A percentile compares a stretch with the other conserved stretches of the same genome.
Conservation (phyloP, 495 filamentous ascomycete genomes). For the Elaphomyces granulatus region DNA sequence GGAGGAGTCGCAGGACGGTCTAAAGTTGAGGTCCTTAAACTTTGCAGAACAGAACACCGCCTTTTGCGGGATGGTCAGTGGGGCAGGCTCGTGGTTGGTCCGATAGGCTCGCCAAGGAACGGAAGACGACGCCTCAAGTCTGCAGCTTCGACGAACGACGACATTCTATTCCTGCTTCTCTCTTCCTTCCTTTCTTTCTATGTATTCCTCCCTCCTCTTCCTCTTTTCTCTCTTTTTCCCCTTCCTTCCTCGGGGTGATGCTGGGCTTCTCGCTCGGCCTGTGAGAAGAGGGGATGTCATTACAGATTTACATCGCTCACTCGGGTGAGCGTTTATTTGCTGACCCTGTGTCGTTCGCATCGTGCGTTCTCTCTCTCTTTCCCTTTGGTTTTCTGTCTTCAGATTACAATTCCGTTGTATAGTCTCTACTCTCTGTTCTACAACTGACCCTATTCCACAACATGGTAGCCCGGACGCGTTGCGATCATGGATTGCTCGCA, state of each 20-base stretch:
- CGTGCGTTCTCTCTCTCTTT: conserved; percentile 35
- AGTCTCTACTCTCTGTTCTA: too few relatives aligned
- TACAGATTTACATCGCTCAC: conserved; percentile 77
- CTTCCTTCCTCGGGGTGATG: conserved; percentile 16
- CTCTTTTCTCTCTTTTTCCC: conserved; percentile 13
- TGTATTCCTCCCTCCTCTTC: conserved; percentile 16
- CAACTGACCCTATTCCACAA: conserved; percentile 5
- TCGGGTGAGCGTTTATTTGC: conserved; percentile 67
- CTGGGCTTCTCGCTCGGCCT: too few relatives aligned
- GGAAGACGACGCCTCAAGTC: background rate
- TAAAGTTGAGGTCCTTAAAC: too few relatives aligned
- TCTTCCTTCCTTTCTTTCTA: conserved; percentile 5
- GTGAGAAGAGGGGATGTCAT: conserved; percentile 47
- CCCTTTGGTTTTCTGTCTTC: too few relatives aligned
- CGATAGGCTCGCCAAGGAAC: too few relatives aligned
- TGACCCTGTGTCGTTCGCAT: conserved; percentile 52
- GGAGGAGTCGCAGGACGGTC: too few relatives aligned
- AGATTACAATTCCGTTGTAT: too few relatives aligned
- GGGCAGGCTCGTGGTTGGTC: too few relatives aligned
- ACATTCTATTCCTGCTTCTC: too few relatives aligned
- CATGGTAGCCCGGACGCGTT: conserved; percentile 52
- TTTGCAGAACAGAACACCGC: too few relatives aligned
- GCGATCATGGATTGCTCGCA: conserved; percentile 50
- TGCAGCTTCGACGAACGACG: too few relatives aligned
- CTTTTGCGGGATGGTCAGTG: too few relatives aligned